Base-by-base conservation (phyloP, 495 filamentous ascomycete genomes). In the Penicillium soppii region DNA sequence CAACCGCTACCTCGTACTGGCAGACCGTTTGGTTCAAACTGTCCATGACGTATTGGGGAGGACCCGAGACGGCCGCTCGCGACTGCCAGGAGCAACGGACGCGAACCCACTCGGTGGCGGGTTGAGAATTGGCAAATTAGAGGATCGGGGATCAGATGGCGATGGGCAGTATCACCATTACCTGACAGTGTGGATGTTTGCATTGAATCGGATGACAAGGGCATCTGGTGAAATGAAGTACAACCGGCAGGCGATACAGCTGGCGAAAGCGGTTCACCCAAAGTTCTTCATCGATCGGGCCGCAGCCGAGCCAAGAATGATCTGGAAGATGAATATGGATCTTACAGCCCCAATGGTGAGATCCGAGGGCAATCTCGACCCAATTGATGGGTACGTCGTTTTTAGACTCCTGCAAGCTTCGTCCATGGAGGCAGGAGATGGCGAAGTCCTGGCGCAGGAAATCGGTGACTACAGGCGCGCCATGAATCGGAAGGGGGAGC, bases 141-240 rank as follows among this genome's bases (percentile, higher is more conserved):
- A 76, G 20, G 80, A 65, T 0, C 43, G 43, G 10, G 84, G 82
- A 1, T 52, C 68, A 1, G 84, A 87, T 42, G 68, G 75, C 15
- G 85, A 87, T 60, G 84, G 84, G 3, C 82, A 86, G 58, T 87
- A 87, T 42, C 82, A 86, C 47, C 84, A 87, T 52, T 88, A 86
- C 56, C 65, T 87, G 8, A 86, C 83, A 0, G 56, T 88, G 2
- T 88, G 84, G 84, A 85, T 87, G 83, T 88, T 86, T 54, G 84
- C 82, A 0, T 66, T 87, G 3, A 86, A 86, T 62, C 73, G 84
- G 5, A 69, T 85, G 32, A 66, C 78, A 0, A 37, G 78, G 9
- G 84, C 80, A 10, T 75, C 74, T 4, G 69, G 70, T 0, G 75
- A 86, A 27, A 43, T 58, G 15, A 41, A 38, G 1, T 86, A 80